Evolutionary conservation across 208 protist genomes (phyloP).

Genomic region (Angomonas ambiguus): DNA sequence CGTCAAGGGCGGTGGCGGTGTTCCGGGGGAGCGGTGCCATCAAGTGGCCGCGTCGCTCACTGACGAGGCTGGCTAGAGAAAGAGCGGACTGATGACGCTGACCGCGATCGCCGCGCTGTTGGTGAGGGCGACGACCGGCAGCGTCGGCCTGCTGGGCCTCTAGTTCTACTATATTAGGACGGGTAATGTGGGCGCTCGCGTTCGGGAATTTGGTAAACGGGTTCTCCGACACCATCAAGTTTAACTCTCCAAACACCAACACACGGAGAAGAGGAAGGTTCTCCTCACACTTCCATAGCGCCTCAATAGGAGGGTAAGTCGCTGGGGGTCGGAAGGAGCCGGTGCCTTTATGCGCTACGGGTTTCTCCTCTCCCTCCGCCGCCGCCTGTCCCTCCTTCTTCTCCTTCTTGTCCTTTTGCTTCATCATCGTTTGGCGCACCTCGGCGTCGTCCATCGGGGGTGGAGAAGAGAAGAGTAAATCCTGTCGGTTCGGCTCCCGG

Average conservation of each 20-base stretch:
- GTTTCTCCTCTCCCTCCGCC: background rate
- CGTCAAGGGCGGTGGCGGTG: slow-evolving; percentile 44
- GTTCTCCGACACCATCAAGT: slow-evolving; percentile 77
- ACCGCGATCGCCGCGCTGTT: slow-evolving; percentile 13
- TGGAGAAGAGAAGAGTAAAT: slow-evolving; percentile 73
- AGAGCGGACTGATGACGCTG: slow-evolving; percentile 26
- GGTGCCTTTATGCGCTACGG: background rate
- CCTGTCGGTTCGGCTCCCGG: slow-evolving; percentile 41
- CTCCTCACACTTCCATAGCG: slow-evolving; percentile 71
- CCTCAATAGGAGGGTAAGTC: slow-evolving; percentile 67
- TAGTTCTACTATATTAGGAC: slow-evolving; percentile 30
- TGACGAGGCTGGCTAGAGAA: slow-evolving; percentile 63
- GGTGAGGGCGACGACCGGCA: background rate
- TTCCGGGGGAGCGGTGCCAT: slow-evolving; percentile 55
- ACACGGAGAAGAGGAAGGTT: slow-evolving; percentile 72
- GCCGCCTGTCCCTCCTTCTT: background rate
- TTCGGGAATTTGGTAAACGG: slow-evolving; percentile 78
- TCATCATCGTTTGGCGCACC: slow-evolving; percentile 28
- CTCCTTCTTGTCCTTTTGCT: background rate
- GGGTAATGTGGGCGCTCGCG: slow-evolving; percentile 60
- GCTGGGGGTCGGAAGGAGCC: slow-evolving; percentile 25
- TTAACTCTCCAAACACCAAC: slow-evolving; percentile 84
- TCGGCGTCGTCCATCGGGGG: slow-evolving; percentile 77
- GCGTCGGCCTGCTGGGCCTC: background rate
- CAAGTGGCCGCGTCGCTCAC: slow-evolving; percentile 58